Evolutionary conservation across 495 filamentous ascomycete species (phyloP).

Genomic region (Neurospora hispaniola): DNA sequence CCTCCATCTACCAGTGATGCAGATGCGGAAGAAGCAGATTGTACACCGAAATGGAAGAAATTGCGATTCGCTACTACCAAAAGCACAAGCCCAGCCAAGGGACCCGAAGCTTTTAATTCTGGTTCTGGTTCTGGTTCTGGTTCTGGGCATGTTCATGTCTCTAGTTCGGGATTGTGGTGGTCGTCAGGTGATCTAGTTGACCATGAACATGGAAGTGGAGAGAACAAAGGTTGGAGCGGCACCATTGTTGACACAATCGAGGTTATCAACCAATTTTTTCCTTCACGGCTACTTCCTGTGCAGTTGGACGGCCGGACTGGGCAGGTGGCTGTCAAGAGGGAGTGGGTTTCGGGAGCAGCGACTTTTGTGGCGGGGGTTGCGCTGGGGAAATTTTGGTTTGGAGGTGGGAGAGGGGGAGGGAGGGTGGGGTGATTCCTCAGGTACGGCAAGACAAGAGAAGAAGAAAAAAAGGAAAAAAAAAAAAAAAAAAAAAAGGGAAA

Average conservation of each 20-base stretch:
- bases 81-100: no score
- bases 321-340: background rate
- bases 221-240: background rate
- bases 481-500: no score
- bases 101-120: no score
- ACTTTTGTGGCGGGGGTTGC: background rate
- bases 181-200: background rate
- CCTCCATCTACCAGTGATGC: background rate
- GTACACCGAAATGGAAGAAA: no score
- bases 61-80: no score
- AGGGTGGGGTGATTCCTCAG: background rate
- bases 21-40: no score
- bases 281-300: background rate
- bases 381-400: background rate
- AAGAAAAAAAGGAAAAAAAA: no score
- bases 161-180: background rate
- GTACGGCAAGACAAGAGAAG: no score
- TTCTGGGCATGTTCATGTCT: background rate
- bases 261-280: background rate
- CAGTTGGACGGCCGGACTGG: background rate
- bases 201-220: no score
- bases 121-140: background rate
- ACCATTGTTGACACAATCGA: background rate
- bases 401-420: background rate
- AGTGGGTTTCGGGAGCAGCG: background rate